phyloP scores from a whole-genome alignment of 2,329 filamentous ascomycete species.

The Cadophora malorum region DNA sequence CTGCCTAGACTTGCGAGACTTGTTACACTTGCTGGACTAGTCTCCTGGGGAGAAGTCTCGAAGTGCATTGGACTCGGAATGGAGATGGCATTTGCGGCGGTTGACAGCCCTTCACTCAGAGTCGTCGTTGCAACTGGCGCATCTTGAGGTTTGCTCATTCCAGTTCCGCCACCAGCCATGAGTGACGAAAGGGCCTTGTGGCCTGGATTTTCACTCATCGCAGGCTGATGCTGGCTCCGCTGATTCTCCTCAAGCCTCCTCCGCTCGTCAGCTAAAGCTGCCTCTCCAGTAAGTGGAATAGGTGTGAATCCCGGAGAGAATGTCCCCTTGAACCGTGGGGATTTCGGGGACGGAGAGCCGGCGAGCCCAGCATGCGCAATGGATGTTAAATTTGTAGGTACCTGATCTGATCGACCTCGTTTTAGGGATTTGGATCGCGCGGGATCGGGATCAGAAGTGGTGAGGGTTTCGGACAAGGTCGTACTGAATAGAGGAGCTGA shows the following conservation, averaged over 20 bases:
- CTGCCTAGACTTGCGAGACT: constrained; percentile 44
- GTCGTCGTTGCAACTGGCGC: constrained; percentile 47
- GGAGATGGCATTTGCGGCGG: constrained; percentile 42
- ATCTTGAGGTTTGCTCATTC: constrained; percentile 63
- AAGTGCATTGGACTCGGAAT: constrained; percentile 41
- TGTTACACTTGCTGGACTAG: constrained; percentile 44
- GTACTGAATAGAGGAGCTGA: constrained; percentile 37
- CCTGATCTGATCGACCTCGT: constrained; percentile 40
- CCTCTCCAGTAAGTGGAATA: constrained; percentile 58
- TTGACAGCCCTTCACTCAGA: constrained; percentile 44
- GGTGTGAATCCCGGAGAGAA: constrained; percentile 46
- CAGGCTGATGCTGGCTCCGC: constrained; percentile 45
- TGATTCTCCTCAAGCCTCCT: constrained; percentile 55
- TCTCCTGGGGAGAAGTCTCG: constrained; percentile 42
- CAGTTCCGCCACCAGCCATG: constrained; percentile 59
- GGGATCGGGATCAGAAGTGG: constrained; percentile 35
- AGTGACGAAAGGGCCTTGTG: constrained; percentile 60
- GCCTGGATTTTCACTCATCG: constrained; percentile 60
- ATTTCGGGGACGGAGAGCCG: constrained; percentile 44
- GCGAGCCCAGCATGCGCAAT: constrained; percentile 41
- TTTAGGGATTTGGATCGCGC: constrained; percentile 43
- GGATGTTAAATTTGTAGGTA: constrained; percentile 36
- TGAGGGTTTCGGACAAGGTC: constrained; percentile 35
- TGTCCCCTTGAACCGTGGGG: constrained; percentile 42
- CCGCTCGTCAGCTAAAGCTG: constrained; percentile 60